Base-by-base conservation (phyloP, 192 early-diverging fungal genomes). In the Mortierella antarctica region DNA sequence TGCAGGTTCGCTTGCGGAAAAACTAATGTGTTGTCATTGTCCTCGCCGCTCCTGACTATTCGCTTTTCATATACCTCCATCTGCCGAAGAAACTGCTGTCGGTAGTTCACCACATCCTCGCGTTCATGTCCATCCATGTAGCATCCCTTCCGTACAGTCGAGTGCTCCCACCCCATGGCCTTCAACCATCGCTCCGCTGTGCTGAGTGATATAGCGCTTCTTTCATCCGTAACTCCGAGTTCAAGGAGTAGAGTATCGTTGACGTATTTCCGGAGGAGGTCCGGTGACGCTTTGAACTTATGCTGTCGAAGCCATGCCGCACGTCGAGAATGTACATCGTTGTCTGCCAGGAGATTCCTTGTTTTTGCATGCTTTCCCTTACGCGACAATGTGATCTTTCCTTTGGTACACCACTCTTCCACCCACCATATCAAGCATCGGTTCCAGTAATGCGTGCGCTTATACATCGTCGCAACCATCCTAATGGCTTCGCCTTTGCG, bases 71-170 rank as follows among this genome's bases (percentile, higher is more conserved):
- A 74, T 20, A 21, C 44, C 0, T 39, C 46, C n/a, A 71, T 82
- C 53, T 46, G 10, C 23, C 17, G 6, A 20, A 65, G 21, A 57
- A 53, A 82, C 47, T 49, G 8, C 2, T 65, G 31, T 7, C 57
- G 41, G 65, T 70, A 74, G n/a, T 31, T 40, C 6, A 83, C 68
- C 41, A 83, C 68, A 57, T 71, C 69, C 14, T 54, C 18, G 6
- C 69, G 5, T n/a, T 83, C 82, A 63, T 76, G 69, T 1, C 65
- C 65, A 64, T 83, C 69, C 40, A 68, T 52, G 42, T 71, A 72
- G 7, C 62, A 46, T 1, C 40, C 52, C 46, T 67, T 57, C 7
- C 40, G 59, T 8, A 42, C 58, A 41, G 70, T 48, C 11, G 51
- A 49, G 39, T 74, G 62, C 9, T 42, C 10, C 52, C 63, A 74